phyloP scores from a whole-genome alignment of 495 filamentous ascomycete genomes.

The Cercophora newfieldiana region DNA sequence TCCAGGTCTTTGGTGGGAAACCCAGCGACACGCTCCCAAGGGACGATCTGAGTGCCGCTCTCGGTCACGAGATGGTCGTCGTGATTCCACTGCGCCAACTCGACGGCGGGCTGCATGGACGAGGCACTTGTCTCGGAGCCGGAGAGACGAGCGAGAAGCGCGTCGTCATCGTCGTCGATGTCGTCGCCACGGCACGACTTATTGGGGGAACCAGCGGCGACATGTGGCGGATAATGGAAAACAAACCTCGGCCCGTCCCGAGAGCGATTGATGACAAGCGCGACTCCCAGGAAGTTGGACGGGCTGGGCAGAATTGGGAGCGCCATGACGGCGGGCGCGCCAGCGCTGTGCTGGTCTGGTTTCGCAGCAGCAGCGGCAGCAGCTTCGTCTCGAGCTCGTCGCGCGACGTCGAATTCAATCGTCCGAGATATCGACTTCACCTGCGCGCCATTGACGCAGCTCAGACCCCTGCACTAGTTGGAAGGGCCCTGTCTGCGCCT shows the following conservation, averaged over 20 bases:
- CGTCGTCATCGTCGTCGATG: conserved; percentile 46
- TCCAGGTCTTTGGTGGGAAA: conserved; percentile 76
- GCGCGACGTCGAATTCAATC: not conserved
- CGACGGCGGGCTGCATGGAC: conserved; percentile 34
- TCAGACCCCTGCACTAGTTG: not conserved
- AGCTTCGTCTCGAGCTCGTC: not conserved
- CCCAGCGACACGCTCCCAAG: conserved; percentile 78
- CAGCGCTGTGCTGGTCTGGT: not conserved
- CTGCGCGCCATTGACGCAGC: not conserved
- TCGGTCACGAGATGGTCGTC: conserved; percentile 55
- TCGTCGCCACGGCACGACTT: conserved; percentile 32
- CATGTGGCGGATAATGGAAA: conserved; percentile 79
- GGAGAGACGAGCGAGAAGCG: conserved; percentile 33
- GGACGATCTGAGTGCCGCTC: conserved; percentile 55
- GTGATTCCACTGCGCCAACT: conserved; percentile 56
- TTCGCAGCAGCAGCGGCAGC: too few species aligned
- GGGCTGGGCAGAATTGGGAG: conserved; percentile 47
- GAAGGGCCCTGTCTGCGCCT: not conserved
- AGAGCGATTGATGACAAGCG: conserved; percentile 78
- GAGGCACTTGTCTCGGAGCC: conserved; percentile 35
- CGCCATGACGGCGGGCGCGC: conserved; percentile 35
- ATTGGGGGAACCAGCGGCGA: conserved; percentile 30
- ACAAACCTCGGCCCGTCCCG: conserved; percentile 80
- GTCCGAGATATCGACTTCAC: not conserved
- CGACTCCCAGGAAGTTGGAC: conserved; percentile 67